Base-by-base conservation (phyloP, 352 stramenopile species). In the Blastocystis sp. region DNA sequence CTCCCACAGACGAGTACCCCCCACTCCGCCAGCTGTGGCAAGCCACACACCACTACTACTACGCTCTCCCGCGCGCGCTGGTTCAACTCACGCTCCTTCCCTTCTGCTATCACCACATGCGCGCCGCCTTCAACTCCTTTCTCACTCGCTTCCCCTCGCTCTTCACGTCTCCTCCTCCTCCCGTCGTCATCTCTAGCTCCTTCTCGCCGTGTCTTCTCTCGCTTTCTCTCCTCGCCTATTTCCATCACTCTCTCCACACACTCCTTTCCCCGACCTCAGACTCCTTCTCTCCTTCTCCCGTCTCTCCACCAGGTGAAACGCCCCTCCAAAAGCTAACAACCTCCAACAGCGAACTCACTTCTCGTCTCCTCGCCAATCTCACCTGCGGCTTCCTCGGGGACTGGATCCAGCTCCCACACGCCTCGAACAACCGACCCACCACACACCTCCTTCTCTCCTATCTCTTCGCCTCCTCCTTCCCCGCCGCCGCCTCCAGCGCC, bases 71-170 rank as follows among this genome's bases (percentile, higher is more conserved):
- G 7, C 34, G 66, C n/a, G 11, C 11, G n/a, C 34, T 77, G 5
- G 2, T 60, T 53, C 41, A 60, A 53, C 60, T 53, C 66, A 41
- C 38, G 19, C 66, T 77, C 45, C 66, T 77, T 41, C 66, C 66
- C 2, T 43, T 77, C 19, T 7, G 53, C n/a, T 53, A 53, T n/a
- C 66, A 53, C 19, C 34, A 41, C 43, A 14, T 11, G 4, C 66
- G n/a, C 23, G 21, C 17, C 60, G 7, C n/a, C 14, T 53, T 53
- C n/a, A 21, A 59, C 17, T 11, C 38, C 40, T 77, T 41, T 77
- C 43, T 53, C 19, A 41, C 66, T 19, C 19, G 41, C 11, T 19
- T 77, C 43, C 38, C 19, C 19, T 41, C 38, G 10, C n/a, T 28
- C 11, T 19, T 77, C 4, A n/a, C 40, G 34, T 19, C 66, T 2